These are phyloP conservation scores for Botrytis byssoidea DNA, from an alignment of 2,329 filamentous ascomycete species.

Conservation along the genomic window DNA sequence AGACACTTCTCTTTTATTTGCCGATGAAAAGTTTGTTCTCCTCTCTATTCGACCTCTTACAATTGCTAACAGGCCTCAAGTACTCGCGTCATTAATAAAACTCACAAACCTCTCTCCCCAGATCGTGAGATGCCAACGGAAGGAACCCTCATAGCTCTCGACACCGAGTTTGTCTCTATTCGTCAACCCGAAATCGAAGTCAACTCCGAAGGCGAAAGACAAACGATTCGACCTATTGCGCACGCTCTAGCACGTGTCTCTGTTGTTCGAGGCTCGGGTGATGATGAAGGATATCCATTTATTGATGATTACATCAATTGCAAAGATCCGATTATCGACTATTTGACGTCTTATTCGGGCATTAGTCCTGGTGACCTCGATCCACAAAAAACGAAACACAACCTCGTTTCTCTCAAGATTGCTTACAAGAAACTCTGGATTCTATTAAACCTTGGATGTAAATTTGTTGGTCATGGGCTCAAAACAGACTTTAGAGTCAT, in stretches of 20 bases:
- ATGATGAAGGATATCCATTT: constrained; percentile 78
- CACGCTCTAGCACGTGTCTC: constrained; percentile 92
- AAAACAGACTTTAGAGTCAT: constrained; percentile 96
- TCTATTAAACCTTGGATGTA: constrained; percentile 87
- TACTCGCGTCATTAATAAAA: constrained; percentile 43
- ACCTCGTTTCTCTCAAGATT: constrained; percentile 81
- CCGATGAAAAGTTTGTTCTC: constrained; percentile 54
- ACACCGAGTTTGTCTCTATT: constrained; percentile 93
- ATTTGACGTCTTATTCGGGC: constrained; percentile 90
- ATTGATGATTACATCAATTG: constrained; percentile 97
- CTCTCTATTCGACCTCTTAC: neutral
- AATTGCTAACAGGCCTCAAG: constrained; percentile 6
- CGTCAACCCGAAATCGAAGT: constrained; percentile 94
- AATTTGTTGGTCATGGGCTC: constrained; percentile 90
- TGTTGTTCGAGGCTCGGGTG: constrained; percentile 77
- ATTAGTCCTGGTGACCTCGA: constrained; percentile 86
- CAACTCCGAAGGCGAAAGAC: constrained; percentile 87
- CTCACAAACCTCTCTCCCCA: constrained; percentile 58
- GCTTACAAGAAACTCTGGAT: constrained; percentile 99
- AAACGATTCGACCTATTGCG: constrained; percentile 87
- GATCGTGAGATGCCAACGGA: constrained; percentile 64
- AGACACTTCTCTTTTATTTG: constrained; percentile 81
- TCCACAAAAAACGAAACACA: constrained; percentile 72
- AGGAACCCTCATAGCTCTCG: constrained; percentile 79
- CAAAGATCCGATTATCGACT: constrained; percentile 88